Percentiles rank a stretch among this genome's conserved stretches.
Conservation (phyloP, 495 filamentous ascomycete species). For the Trichoderma reesei region DNA sequence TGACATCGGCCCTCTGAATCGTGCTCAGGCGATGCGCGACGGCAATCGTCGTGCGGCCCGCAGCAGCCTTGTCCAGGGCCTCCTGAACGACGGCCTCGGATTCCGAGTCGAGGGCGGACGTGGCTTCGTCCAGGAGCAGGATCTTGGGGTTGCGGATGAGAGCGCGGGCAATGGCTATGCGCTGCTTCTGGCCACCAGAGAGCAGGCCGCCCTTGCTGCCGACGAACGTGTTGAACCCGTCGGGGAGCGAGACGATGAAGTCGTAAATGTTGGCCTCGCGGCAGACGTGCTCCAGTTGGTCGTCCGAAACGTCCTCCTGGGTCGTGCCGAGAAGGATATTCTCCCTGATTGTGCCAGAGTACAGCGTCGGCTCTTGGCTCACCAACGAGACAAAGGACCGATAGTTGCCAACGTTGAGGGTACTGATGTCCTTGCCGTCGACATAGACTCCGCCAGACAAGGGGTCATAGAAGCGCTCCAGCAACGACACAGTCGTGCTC, state of each 20-base stretch:
- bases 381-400: conserved; percentile 6
- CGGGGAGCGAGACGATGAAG: conserved; percentile 55
- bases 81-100: conserved; percentile 76
- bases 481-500: conserved; percentile 67
- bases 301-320: conserved; percentile 53
- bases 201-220: conserved; percentile 70
- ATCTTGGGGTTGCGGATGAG: conserved; percentile 58
- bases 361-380: conserved; percentile 6
- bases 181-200: conserved; percentile 78
- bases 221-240: conserved; percentile 66
- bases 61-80: conserved; percentile 63
- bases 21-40: conserved; percentile 71
- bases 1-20: conserved; percentile 74
- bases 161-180: conserved; percentile 66
- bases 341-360: conserved; percentile 7
- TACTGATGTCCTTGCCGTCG: conserved; percentile 59
- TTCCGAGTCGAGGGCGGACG: conserved; percentile 70
- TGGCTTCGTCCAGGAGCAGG: conserved; percentile 70
- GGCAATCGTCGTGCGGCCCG: conserved; percentile 67
- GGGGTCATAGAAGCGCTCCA: conserved; percentile 82
- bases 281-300: conserved; percentile 62
- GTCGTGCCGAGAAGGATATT: conserved; percentile 53
- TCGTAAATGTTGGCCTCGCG: conserved; percentile 87
- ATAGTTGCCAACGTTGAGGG: conserved; percentile 4
- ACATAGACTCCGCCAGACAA: conserved; percentile 60